Conservation (phyloP, 768 basidiomycete species). For the Lactarius pseudohatsudake region DNA sequence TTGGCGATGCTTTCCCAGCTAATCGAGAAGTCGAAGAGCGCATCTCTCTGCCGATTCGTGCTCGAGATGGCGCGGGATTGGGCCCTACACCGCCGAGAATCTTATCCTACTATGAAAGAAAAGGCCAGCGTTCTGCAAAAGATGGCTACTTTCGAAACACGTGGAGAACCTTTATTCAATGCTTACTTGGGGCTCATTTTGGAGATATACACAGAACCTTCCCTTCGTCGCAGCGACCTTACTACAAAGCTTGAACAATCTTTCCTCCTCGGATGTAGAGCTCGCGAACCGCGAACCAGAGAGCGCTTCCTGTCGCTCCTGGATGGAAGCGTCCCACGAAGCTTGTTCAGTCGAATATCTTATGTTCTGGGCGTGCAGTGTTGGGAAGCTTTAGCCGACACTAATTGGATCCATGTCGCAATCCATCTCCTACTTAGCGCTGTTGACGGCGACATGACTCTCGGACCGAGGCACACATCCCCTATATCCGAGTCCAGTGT, state of each 20-base stretch:
- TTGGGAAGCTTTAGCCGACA: slow-evolving; percentile 91
- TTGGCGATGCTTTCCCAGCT: slow-evolving; percentile 75
- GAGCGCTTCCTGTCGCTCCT: slow-evolving; percentile 87
- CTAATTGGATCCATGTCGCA: slow-evolving; percentile 93
- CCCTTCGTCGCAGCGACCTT: slow-evolving; percentile 85
- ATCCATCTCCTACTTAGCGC: slow-evolving; percentile 85
- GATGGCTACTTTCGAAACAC: slow-evolving; percentile 81
- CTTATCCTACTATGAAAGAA: slow-evolving; percentile 92
- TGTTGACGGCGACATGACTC: slow-evolving; percentile 46
- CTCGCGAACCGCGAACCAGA: slow-evolving; percentile 73
- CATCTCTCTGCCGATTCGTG: slow-evolving; percentile 75
- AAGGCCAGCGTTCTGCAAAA: slow-evolving; percentile 87
- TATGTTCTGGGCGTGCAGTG: slow-evolving; percentile 92
- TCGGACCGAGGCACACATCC: slow-evolving; percentile 45
- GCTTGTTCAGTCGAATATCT: slow-evolving; percentile 75
- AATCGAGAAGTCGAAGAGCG: slow-evolving; percentile 86
- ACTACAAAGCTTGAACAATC: slow-evolving; percentile 91
- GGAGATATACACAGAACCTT: slow-evolving; percentile 90
- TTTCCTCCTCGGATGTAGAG: slow-evolving; percentile 89
- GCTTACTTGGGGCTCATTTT: slow-evolving; percentile 87
- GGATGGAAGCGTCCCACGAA: slow-evolving; percentile 84
- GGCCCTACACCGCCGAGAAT: slow-evolving; percentile 84
- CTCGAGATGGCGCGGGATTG: slow-evolving; percentile 85
- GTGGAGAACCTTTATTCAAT: slow-evolving; percentile 75
- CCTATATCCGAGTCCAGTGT: slow-evolving; percentile 38